Conservation (phyloP, 306 rosid genomes). For the Citrullus colocynthis region DNA sequence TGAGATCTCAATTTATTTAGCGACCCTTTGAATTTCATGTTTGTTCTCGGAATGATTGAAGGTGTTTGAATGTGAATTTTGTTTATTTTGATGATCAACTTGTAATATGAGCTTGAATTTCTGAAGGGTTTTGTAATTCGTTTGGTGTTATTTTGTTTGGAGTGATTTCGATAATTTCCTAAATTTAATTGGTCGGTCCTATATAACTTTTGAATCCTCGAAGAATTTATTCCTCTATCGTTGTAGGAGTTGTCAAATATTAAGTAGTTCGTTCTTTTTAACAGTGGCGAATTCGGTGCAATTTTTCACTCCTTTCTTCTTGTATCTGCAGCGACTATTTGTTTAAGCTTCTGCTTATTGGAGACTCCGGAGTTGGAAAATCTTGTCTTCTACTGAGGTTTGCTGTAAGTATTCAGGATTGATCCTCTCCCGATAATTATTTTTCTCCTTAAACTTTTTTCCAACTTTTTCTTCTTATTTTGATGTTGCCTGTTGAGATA, state of each 20-base stretch:
- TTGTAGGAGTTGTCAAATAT: not conserved
- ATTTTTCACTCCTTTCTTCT: conserved; percentile 3
- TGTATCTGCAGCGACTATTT: conserved; percentile 49
- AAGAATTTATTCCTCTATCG: not conserved
- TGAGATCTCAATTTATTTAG: not conserved
- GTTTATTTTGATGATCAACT: not conserved
- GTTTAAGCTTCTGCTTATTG: conserved; percentile 66
- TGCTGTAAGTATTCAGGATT: conserved; percentile 42
- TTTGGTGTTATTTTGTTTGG: not conserved
- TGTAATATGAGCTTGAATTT: not conserved
- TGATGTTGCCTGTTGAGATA: not conserved
- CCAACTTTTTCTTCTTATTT: not conserved
- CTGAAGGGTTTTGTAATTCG: not conserved
- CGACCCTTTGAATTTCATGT: not conserved
- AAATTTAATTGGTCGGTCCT: not conserved
- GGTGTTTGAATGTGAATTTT: not conserved
- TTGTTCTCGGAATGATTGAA: not conserved
- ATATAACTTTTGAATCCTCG: not conserved
- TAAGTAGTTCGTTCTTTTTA: not conserved
- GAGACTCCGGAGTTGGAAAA: conserved; percentile 82
- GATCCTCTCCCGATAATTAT: not conserved
- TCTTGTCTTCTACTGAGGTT: conserved; percentile 73
- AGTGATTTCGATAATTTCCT: not conserved
- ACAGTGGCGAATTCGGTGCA: not conserved
- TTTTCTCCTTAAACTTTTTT: not conserved